phyloP scores from a whole-genome alignment of 83 land plant genomes.

The Picea engelmannii region DNA sequence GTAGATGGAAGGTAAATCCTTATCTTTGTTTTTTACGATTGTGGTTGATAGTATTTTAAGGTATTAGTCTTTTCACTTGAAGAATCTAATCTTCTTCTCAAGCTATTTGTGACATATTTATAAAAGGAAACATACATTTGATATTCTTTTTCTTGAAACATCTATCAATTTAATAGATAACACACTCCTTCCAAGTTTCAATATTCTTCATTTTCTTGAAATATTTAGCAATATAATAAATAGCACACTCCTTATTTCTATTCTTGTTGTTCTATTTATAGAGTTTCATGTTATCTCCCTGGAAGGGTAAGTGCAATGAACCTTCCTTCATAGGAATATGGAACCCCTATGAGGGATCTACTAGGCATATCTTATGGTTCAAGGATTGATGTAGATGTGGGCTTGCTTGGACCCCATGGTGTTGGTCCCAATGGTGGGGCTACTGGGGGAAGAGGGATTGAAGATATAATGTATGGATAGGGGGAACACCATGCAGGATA shows the following conservation, averaged over 20 bases:
- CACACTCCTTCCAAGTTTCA: too few relatives aligned
- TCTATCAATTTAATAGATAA: too few relatives aligned
- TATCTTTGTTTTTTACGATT: background rate
- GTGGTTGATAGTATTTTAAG: background rate
- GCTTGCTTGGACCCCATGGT: slow-evolving; percentile 30
- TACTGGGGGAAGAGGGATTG: slow-evolving; percentile 53
- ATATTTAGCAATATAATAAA: background rate
- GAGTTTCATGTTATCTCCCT: slow-evolving; percentile 67
- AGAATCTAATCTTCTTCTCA: background rate
- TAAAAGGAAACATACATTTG: background rate
- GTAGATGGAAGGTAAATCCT: slow-evolving; percentile 27
- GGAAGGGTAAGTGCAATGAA: slow-evolving; percentile 43
- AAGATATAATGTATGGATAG: slow-evolving; percentile 46
- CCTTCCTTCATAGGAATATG: slow-evolving; percentile 44
- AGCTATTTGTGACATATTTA: background rate
- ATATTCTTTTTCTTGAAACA: background rate
- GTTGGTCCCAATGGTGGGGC: slow-evolving; percentile 51
- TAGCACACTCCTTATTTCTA: background rate
- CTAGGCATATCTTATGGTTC: slow-evolving; percentile 39
- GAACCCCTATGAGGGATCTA: slow-evolving; percentile 15
- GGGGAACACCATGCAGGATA: slow-evolving; percentile 50
- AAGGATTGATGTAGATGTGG: slow-evolving; percentile 59
- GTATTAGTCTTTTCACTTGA: background rate
- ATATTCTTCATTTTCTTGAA: background rate
- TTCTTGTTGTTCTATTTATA: slow-evolving; percentile 38